Conservation (phyloP, 768 basidiomycete genomes). For the Porpolomopsis calyptriformis region DNA sequence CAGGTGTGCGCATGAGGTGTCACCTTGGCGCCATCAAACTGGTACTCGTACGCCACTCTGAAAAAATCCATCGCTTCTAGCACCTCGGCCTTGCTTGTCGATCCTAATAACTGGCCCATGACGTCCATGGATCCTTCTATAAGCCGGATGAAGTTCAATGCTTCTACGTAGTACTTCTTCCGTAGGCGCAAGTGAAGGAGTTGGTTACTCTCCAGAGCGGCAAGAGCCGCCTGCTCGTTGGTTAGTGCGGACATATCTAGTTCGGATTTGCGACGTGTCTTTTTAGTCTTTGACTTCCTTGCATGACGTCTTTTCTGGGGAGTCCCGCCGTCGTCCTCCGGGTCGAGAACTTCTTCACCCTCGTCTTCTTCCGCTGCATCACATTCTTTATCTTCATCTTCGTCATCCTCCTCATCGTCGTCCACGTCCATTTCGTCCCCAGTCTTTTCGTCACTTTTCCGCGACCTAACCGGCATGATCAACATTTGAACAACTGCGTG, state of each 20-base stretch:
- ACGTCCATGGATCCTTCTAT: conserved; percentile 55
- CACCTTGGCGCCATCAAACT: conserved; percentile 70
- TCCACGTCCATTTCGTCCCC: conserved; percentile 55
- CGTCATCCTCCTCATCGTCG: conserved; percentile 33
- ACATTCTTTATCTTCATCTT: conserved; percentile 30
- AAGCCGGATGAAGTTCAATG: conserved; percentile 64
- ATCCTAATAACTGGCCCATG: conserved; percentile 71
- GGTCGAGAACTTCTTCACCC: conserved; percentile 30
- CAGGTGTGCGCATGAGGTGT: conserved; percentile 13
- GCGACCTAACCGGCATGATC: conserved; percentile 16
- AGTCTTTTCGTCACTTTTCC: conserved; percentile 13
- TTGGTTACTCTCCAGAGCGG: conserved; percentile 56
- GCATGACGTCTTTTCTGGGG: conserved; percentile 17
- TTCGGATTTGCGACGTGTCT: conserved; percentile 54
- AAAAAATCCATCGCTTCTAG: conserved; percentile 87
- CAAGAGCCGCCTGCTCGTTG: conserved; percentile 62
- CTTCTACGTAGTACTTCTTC: conserved; percentile 83
- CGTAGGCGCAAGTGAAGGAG: conserved; percentile 56
- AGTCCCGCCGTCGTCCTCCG: conserved; percentile 21
- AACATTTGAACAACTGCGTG: neutral
- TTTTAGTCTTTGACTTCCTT: conserved; percentile 16
- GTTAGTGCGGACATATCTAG: conserved; percentile 58
- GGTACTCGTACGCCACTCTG: conserved; percentile 68
- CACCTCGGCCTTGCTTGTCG: conserved; percentile 76
- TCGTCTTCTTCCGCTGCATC: conserved; percentile 30